Base-by-base conservation (phyloP, 1,139 yeast species). In the Candida sp. region DNA sequence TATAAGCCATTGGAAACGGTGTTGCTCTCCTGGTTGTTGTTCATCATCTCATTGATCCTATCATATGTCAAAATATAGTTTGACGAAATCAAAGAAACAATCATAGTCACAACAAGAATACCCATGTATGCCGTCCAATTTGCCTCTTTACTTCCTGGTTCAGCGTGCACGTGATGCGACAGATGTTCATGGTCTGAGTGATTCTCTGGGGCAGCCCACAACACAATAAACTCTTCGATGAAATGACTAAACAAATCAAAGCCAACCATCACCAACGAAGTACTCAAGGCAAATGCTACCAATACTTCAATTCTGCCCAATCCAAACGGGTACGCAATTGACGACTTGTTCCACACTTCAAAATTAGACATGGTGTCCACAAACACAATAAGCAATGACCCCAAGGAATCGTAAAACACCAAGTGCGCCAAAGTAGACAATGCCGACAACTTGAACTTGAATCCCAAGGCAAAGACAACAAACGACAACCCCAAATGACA, bases 271-370 rank as follows among this genome's bases (percentile, higher is more conserved):
- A 93, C 77, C 54, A 94, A 78, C 1, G 96, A 86, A 0, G 94
- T 87, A 23, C 96, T 86, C 46, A 92, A 75, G 0, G 96, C 97
- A 74, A 92, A 93, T 3, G 96, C 96, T 37, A 89, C 86, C 28
- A 94, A 73, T 0, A 93, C 96, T 62, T 94, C 97, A 25, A 90
- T 77, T 53, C 98, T 77, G 26, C 96, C 96, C 38, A 94, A 74
- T 0, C 98, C 98, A 74, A 94, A 94, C 0, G 99, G 99, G 58
- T 85, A 88, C 17, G 86, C 86, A 41, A 94, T 75, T 6, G 96
- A 88, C n/a, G 94, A 83, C 52, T 82, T 84, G 57, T 83, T 85
- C 98, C 98, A 94, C 4, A 89, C 96, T 58, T 90, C 96, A 65
- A 94, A 94, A 63, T 93, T 94, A 12, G 92, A 83, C 81, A 94